Base-by-base conservation (phyloP, 2,329 filamentous ascomycete genomes). In the Paecilomyces dactylethromorphus region DNA sequence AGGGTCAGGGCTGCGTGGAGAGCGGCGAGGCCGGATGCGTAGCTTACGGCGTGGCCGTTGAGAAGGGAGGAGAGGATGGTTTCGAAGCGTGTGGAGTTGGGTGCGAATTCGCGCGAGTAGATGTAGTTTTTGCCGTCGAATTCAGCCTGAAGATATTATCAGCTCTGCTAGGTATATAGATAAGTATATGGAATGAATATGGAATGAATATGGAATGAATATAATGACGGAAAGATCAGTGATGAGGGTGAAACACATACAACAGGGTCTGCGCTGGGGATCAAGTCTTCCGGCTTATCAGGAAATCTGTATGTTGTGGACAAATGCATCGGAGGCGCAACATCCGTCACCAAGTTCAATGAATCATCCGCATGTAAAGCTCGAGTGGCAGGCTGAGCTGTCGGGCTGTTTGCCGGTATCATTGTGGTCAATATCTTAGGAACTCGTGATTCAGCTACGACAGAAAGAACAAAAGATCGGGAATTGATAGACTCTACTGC, bases 1-100 rank as follows among this genome's bases (percentile, higher is more conserved):
- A 87, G 86, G 15, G 92, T 87, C 1, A 97, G 82, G 59, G 95
- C 79, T 31, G 91, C 92, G 74, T 97, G 90, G 77, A 97, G 92
- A 56, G 93, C 91, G 11, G 91, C 84, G 22, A 97, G 84, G 3
- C 94, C 94, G 3, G 90, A 95, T 39, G 85, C 79, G 78, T 97
- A 99, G 56, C 88, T 90, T 29, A 97, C 71, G 4, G 83, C 89
- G 64, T 84, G 82, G 39, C 71, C 74, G 31, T 76, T 68, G n/a
- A 97, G 79, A 60, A 97, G 79, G 18, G 85, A 83, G 31, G 86
- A 84, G 39, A 97, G 86, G 63, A 97, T 83, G 11, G 90, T 82
- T 77, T 97, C 94, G 63, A 97, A 85, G 18, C 93, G 91, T 15
- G 88, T 90, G 58, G 86, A 87, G 74, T 91, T 96, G 54, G 92